These are phyloP conservation scores for Talaromyces amestolkiae DNA, from an alignment of 2,329 filamentous ascomycete genomes.

Conservation along the genomic window DNA sequence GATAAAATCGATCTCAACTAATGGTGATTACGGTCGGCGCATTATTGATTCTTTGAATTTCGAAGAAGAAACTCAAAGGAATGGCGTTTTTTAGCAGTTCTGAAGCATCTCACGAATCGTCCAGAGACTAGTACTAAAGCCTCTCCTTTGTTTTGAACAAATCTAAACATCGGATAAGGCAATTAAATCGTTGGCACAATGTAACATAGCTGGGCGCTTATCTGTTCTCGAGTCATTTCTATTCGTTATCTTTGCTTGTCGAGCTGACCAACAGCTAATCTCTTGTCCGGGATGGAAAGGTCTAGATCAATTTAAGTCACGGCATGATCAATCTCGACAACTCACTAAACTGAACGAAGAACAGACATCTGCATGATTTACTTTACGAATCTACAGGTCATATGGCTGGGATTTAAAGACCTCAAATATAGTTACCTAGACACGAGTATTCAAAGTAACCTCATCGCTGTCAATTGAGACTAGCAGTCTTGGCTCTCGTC, in stretches of 20 bases:
- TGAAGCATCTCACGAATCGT: neutral
- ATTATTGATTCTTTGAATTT: neutral
- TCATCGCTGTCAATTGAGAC: neutral
- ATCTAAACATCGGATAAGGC: neutral
- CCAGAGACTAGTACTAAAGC: neutral
- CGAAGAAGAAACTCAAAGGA: neutral
- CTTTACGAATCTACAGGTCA: neutral
- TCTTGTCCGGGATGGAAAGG: neutral
- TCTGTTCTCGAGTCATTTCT: neutral
- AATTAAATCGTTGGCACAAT: neutral
- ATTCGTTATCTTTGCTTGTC: neutral
- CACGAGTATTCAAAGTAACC: neutral
- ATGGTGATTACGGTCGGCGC: neutral
- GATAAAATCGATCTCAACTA: no score
- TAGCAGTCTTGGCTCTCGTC: neutral
- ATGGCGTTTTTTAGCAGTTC: neutral
- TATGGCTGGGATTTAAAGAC: neutral
- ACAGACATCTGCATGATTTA: neutral
- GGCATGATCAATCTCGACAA: neutral
- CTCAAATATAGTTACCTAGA: neutral
- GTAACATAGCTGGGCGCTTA: neutral
- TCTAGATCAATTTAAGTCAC: neutral
- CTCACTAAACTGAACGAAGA: neutral
- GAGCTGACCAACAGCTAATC: neutral
- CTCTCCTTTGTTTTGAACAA: neutral